These are phyloP conservation scores for Oenanthe javanica DNA, from an alignment of 140 eudicot species.

Conservation along the genomic window DNA sequence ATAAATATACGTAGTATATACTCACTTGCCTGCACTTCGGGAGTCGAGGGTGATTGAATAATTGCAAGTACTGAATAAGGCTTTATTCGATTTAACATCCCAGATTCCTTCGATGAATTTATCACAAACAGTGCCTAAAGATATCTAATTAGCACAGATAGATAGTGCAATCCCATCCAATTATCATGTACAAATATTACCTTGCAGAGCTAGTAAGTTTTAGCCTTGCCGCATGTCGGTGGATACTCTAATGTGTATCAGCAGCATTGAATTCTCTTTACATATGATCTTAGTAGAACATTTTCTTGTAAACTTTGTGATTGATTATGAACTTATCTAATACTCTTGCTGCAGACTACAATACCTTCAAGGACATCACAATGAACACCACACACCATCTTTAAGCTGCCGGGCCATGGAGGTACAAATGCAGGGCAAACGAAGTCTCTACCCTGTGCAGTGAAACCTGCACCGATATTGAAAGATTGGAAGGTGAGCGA, in stretches of 20 bases:
- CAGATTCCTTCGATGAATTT: not conserved
- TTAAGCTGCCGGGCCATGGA: conserved; percentile 27
- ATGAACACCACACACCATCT: conserved; percentile 48
- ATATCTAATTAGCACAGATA: not conserved
- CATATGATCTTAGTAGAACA: not conserved
- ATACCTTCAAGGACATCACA: conserved; percentile 44
- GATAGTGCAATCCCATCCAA: not conserved
- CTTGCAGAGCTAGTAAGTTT: not conserved
- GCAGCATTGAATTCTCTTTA: not conserved
- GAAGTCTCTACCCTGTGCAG: conserved; percentile 22
- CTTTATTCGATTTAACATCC: not conserved
- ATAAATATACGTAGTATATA: too few relatives aligned
- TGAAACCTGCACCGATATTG: conserved; percentile 15
- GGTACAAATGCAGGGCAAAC: conserved; percentile 25
- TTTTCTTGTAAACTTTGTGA: not conserved
- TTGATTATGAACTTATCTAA: not conserved
- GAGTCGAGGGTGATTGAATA: not conserved
- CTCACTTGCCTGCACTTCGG: too few relatives aligned
- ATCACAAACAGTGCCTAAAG: not conserved
- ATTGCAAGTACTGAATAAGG: not conserved
- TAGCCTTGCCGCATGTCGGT: not conserved
- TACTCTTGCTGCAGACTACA: conserved; percentile 38
- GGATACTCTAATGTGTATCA: not conserved
- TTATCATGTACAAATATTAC: not conserved
- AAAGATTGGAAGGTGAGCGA: conserved; percentile 4